These are phyloP conservation scores for Anthracocystis panici-leucophaei DNA, from an alignment of 1,284 basidiomycete species.

Conservation along the genomic window DNA sequence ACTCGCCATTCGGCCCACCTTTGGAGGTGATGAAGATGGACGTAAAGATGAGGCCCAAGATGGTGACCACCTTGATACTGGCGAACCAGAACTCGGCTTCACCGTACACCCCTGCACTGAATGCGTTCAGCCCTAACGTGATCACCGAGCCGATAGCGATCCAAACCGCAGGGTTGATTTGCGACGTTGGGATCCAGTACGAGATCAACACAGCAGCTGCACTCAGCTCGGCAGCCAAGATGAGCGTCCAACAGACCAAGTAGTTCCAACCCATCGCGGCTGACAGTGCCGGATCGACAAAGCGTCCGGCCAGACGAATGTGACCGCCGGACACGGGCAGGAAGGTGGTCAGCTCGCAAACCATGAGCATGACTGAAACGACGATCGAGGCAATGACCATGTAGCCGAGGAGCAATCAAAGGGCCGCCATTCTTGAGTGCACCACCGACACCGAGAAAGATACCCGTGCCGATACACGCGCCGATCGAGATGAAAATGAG, in stretches of 20 bases:
- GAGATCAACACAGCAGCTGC: conserved; percentile 81
- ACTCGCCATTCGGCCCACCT: conserved; percentile 29
- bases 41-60: conserved; percentile 62
- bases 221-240: conserved; percentile 81
- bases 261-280: conserved; percentile 77
- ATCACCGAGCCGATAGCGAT: conserved; percentile 80
- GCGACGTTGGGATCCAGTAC: conserved; percentile 74
- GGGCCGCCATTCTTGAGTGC: conserved; percentile 71
- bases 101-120: conserved; percentile 72
- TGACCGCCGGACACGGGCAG: conserved; percentile 77
- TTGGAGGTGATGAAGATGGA: conserved; percentile 47
- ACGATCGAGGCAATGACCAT: conserved; percentile 58
- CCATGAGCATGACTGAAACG: conserved; percentile 65
- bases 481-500: conserved; percentile 33
- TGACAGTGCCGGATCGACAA: conserved; percentile 81
- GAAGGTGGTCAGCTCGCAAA: conserved; percentile 72
- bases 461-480: conserved; percentile 52
- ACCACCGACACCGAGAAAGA: conserved; percentile 81
- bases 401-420: conserved; percentile 66
- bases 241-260: conserved; percentile 69
- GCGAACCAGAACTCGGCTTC: conserved; percentile 71
- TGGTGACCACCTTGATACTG: conserved; percentile 62
- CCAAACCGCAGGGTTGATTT: conserved; percentile 78
- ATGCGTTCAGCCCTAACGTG: conserved; percentile 79
- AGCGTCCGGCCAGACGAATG: conserved; percentile 82